Base-by-base conservation (phyloP, 352 stramenopile genomes). In the Elongisporangium undulatum region DNA sequence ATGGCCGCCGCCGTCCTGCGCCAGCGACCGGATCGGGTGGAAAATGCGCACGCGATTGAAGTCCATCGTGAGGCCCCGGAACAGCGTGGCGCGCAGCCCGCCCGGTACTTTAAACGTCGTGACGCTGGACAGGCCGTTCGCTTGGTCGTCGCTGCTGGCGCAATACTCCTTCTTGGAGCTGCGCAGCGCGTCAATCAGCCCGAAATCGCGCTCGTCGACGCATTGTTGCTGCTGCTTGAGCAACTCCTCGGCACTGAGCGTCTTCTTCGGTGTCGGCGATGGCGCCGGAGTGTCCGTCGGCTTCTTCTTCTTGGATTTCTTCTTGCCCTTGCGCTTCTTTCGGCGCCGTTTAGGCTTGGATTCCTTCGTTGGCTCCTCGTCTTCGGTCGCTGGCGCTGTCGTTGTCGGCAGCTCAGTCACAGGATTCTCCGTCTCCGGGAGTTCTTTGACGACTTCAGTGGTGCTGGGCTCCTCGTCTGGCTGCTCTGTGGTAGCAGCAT, bases 1-100 rank as follows among this genome's bases (percentile, higher is more conserved):
- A 34, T 79, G 68, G 0, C 57, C 51, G 39, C 62, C 63, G 5
- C 68, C 71, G 39, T 77, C 68, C 19, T 77, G 29, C 1, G 68
- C 64, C 45, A 70, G 63, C 4, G 57, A 67, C 4, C 51, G 48
- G n/a, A 77, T 79, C 1, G 69, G 52, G 12, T 69, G 56, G 2
- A 62, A 56, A 2, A 75, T 49, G 38, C 67, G 6, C 3, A 65
- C 56, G 0, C 39, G 49, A 38, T 59, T 52, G 1, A 70, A 15
- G 53, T 72, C 68, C 53, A 75, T 29, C 13, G 19, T 16, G 17
- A 72, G 65, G 21, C 72, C 60, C 26, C 60, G 15, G 6, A 75
- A 59, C 41, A 52, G 38, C 2, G 64, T 72, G 9, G 64, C 64
- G 39, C 54, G 66, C 17, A 70, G 12, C 1, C 34, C 34, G 7